Evolutionary conservation across 352 stramenopile genomes (phyloP).

Genomic region (Globisporangium middletonii): DNA sequence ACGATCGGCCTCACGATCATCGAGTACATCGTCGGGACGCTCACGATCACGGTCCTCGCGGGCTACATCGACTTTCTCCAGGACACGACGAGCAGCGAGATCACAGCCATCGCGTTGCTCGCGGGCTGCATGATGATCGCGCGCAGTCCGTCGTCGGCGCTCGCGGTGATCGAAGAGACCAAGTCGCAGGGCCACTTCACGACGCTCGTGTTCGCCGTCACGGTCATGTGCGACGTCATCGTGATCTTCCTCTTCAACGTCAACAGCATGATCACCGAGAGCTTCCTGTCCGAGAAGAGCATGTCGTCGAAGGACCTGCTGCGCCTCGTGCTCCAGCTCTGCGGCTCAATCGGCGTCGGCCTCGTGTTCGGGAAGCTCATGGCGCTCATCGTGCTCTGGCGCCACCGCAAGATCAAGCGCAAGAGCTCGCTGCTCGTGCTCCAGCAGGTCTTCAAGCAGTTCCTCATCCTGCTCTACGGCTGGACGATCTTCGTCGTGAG

Average conservation of each 20-base stretch:
- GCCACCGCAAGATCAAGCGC: constrained; percentile 40
- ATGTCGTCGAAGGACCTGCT: constrained; percentile 27
- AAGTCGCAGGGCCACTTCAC: constrained; percentile 62
- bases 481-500: constrained; percentile 56
- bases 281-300: constrained; percentile 47
- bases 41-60: constrained; percentile 51
- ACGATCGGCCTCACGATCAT: constrained; percentile 47
- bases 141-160: constrained; percentile 52
- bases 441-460: constrained; percentile 43
- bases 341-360: constrained; percentile 39
- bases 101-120: constrained; percentile 53
- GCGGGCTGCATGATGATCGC: constrained; percentile 72
- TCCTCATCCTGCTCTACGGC: constrained; percentile 52
- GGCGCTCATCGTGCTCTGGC: constrained; percentile 46
- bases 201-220: constrained; percentile 60
- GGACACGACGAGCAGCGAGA: constrained; percentile 48
- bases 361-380: constrained; percentile 50
- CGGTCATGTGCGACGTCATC: constrained; percentile 63
- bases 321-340: constrained; percentile 34
- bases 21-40: constrained; percentile 60
- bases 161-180: constrained; percentile 65
- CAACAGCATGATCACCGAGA: constrained; percentile 65
- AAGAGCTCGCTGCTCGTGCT: constrained; percentile 37
- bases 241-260: constrained; percentile 74
- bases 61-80: constrained; percentile 62